Evolutionary conservation across 1,284 basidiomycete genomes (phyloP), one percentile per base, ranked within the genome.

Genomic region (Stereum hirsutum): DNA sequence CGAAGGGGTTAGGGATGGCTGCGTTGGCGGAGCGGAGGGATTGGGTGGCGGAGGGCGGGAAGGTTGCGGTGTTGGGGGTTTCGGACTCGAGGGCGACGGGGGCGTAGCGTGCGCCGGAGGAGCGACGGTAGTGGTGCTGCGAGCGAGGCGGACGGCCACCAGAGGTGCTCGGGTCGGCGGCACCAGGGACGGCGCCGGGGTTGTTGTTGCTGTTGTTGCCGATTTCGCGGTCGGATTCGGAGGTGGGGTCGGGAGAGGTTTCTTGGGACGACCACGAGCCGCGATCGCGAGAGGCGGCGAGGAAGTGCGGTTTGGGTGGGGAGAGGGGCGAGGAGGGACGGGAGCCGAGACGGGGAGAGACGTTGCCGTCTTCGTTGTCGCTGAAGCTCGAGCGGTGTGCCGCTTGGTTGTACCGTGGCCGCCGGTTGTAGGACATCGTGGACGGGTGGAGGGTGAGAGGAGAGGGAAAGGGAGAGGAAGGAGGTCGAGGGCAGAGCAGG

Each of bases 251-350:
- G n/a, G 48, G 38, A 38, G 33, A 35, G 6, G 21, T 26, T 42
- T 60, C 60, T n/a, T 35, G 40, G 8, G 28, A 30, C 8, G 28
- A 30, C n/a, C n/a, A n/a, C n/a, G n/a, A n/a, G n/a, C n/a, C n/a
- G n/a, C n/a, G n/a, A n/a, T n/a, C n/a, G n/a, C n/a, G n/a, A n/a
- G n/a, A 41, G 11, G 46, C 43, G 26, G 49, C 49, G 34, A 61
- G 41, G 52, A 62, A 58, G 47, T 46, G 44, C 3, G 58, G 57
- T 12, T 57, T 54, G 3, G 58, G 57, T n/a, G 57, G 55, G 45
- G 52, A 25, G 48, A 59, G 34, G 41, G 54, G 37, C 45, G 53
- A 42, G 32, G 39, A 31, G 5, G 35, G 23, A 15, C 31, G 38
- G 19, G 33, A 25, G 19, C 17, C 6, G 28, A 31, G 24, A 10